Percentiles rank a stretch among this genome's conserved stretches.
These are phyloP conservation scores for Neospora caninum DNA, from an alignment of 169 alveolate genomes.

Conservation along the genomic window DNA sequence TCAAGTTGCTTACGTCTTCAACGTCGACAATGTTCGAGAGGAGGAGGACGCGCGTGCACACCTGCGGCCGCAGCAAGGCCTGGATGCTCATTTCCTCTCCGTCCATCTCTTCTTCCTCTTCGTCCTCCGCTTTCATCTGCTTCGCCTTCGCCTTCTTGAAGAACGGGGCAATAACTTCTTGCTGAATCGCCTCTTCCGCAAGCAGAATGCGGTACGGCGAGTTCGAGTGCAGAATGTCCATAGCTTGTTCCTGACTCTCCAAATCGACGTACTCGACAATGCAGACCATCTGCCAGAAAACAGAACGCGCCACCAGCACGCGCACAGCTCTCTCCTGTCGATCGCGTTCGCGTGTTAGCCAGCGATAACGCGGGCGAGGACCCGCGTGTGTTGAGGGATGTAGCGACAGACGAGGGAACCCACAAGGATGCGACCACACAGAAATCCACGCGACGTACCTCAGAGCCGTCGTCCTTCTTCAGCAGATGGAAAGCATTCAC, in stretches of 20 bases:
- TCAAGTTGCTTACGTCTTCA: constrained; percentile 73
- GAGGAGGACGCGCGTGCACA: constrained; percentile 80
- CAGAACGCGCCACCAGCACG: not conserved
- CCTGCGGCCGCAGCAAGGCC: constrained; percentile 76
- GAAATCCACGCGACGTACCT: constrained; percentile 18
- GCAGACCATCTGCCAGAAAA: constrained; percentile 66
- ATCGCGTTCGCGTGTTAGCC: too few species aligned
- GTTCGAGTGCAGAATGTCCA: constrained; percentile 75
- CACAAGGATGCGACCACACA: not conserved
- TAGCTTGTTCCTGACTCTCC: constrained; percentile 76
- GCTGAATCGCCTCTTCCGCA: constrained; percentile 79
- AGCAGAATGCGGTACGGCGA: constrained; percentile 70
- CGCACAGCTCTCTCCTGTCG: too few species aligned
- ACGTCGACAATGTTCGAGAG: constrained; percentile 83
- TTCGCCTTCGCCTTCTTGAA: constrained; percentile 67
- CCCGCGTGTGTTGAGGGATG: too few species aligned
- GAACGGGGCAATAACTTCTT: constrained; percentile 71
- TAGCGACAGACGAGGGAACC: too few species aligned
- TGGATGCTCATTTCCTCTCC: constrained; percentile 32
- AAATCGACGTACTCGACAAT: constrained; percentile 72
- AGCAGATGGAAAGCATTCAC: constrained; percentile 64
- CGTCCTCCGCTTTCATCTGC: not conserved
- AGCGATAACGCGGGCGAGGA: too few species aligned
- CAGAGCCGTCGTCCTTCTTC: constrained; percentile 60
- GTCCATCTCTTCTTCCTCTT: constrained; percentile 18